Base-by-base conservation (phyloP, 768 basidiomycete species). In the Rhizopogon vesiculosus region DNA sequence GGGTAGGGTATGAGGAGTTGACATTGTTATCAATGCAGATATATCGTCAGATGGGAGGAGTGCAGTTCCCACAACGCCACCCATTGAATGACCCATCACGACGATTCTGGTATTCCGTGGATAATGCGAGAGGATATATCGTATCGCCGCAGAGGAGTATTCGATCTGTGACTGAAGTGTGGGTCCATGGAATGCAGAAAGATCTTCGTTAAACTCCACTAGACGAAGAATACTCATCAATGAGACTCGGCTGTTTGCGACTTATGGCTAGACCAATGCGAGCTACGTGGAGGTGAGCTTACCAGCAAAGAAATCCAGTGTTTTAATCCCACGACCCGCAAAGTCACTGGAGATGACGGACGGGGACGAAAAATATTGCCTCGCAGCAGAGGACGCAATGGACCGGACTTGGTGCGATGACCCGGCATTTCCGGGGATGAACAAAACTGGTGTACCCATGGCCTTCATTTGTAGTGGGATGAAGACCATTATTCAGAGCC, bases 141-240 rank as follows among this genome's bases (percentile, higher is more conserved):
- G 70, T 56, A 97, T 83, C 13, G 88, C 87, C 42, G 78, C 74
- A 35, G 81, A 72, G 12, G 91, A 78, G 70, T 93, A 98, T 28
- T 76, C 69, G 19, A 85, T 88, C 71, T 99, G 89, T 5, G 91
- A 82, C 57, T 86, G 80, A 10, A 98, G 77, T 0, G 96, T 98
- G 0, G 87, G 80, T 0, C 92, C 92, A 72, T 98, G 93, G 62
- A 98, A 91, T 0, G 97, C 97, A 8, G 93, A 94, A 35, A 98
- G 82, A 63, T 98, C 97, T 70, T 98, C 97, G 64, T 98, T 97
- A 76, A 93, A 95, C 66, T 98, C 95, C 63, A 93, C 93, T 91
- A 62, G 13, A 54, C 7, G 12, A 40, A 55, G 16, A 7, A 49
- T 38, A 35, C 49, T 5, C 39, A 40, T 42, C 25, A 38, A 42